Percentiles rank a stretch among this genome's conserved stretches.
These are phyloP conservation scores for Neurospora discreta DNA, from an alignment of 495 filamentous ascomycete genomes.

Conservation along the genomic window DNA sequence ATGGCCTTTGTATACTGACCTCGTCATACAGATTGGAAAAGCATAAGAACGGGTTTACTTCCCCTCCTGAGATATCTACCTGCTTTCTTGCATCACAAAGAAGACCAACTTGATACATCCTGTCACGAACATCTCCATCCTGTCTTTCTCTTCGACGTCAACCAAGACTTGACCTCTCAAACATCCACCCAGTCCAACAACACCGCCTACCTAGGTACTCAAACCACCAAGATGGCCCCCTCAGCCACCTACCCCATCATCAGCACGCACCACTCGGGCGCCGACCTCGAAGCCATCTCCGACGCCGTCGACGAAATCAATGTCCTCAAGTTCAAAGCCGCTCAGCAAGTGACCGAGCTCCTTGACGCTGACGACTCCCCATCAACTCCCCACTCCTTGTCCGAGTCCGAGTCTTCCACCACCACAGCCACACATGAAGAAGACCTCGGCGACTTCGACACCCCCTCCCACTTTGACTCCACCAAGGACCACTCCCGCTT, in stretches of 20 bases:
- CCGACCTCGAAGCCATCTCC: constrained; percentile 67
- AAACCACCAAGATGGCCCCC: constrained; percentile 1
- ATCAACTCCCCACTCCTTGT: background rate
- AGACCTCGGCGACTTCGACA: constrained; percentile 45
- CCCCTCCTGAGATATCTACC: background rate
- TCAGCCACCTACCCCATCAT: constrained; percentile 5
- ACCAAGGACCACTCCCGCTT: constrained; percentile 75
- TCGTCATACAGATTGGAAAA: background rate
- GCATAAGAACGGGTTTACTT: background rate
- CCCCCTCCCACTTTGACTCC: constrained; percentile 56
- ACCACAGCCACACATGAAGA: background rate
- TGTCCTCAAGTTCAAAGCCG: constrained; percentile 47
- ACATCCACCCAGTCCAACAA: background rate
- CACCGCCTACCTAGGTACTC: too few species aligned
- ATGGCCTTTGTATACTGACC: background rate
- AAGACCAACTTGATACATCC: background rate
- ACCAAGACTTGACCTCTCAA: too few species aligned
- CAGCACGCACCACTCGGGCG: constrained; percentile 42
- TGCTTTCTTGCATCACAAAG: background rate
- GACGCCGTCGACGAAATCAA: constrained; percentile 77
- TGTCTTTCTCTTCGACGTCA: background rate
- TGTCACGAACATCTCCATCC: background rate
- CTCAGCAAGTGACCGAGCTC: constrained; percentile 15
- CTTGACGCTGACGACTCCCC: background rate
- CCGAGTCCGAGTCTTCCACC: background rate